These are phyloP conservation scores for Lyophyllum semitale DNA, from an alignment of 768 basidiomycete genomes.

Conservation along the genomic window DNA sequence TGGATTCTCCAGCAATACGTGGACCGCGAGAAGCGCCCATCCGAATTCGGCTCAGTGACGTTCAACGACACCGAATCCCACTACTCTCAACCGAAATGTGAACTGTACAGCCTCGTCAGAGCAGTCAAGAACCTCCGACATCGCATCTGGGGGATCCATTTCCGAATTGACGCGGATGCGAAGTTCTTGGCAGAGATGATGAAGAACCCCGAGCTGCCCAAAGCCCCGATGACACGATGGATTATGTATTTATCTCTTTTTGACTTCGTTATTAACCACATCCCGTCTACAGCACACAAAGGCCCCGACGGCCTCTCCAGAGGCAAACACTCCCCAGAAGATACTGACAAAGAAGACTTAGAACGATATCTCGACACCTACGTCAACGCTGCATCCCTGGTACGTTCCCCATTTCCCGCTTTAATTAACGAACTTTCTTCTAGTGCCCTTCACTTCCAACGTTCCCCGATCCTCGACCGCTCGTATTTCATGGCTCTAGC, in stretches of 20 bases:
- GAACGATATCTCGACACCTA: conserved; percentile 26
- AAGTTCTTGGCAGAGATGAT: conserved; percentile 39
- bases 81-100: conserved; percentile 39
- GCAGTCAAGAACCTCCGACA: conserved; percentile 31
- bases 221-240: conserved; percentile 38
- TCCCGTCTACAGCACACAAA: conserved; percentile 28
- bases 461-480: neutral
- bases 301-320: conserved; percentile 38
- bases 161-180: conserved; percentile 35
- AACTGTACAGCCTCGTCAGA: conserved; percentile 36
- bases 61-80: conserved; percentile 30
- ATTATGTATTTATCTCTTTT: conserved; percentile 34
- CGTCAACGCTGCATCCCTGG: conserved; percentile 4
- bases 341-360: conserved; percentile 27
- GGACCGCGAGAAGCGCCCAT: conserved; percentile 20
- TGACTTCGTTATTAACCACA: conserved; percentile 34
- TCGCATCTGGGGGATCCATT: conserved; percentile 30
- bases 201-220: conserved; percentile 35
- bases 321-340: conserved; percentile 18
- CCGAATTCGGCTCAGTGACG: conserved; percentile 32
- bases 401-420: neutral
- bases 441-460: neutral
- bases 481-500: neutral
- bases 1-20: conserved; percentile 34
- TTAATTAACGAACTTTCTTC: neutral